Evolutionary conservation across 192 early-diverging fungal species (phyloP), one percentile per base, ranked within the genome.

Genomic region (Glomus cerebriforme): DNA sequence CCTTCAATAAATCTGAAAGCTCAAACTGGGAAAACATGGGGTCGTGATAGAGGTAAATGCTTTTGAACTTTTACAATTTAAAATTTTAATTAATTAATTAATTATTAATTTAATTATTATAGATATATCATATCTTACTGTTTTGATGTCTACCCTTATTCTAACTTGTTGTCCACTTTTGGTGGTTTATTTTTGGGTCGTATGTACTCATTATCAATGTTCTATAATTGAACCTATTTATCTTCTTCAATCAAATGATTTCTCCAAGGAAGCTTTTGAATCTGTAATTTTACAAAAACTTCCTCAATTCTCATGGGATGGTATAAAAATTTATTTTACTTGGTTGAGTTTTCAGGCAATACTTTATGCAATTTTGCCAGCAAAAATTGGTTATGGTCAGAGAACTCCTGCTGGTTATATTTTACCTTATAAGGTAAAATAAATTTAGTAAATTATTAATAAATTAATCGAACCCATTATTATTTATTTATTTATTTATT

Each of bases 11-110:
- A 78, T 29, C 47, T 81, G 15, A 77, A 78, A 35, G 84, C 87
- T 60, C 92, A 93, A 83, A 87, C 83, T 31, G 91, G 92, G 45
- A 89, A 90, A 79, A 93, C 92, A 65, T 93, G 92, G 92, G 92
- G 92, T 58, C 87, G 92, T n/a, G 89, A 89, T 60, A 82, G 89
- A 83, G 92, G 91, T 92, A 82, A 77, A 47, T 29, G 69, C 39
- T 63, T 7, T 37, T 67, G n/a, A n/a, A n/a, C n/a, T n/a, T n/a
- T n/a, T n/a, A n/a, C n/a, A n/a, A n/a, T n/a, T n/a, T n/a, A n/a
- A n/a, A 67, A 67, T 62, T 26, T 26, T 64, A 31, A 8, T 29
- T 26, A 32, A 17, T 19, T 17, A 32, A 17, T 35, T 3, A 67
- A 67, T 19, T 29, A 67, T 34, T 35, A 19, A 22, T 22, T 59